Percentiles rank a stretch among this genome's conserved stretches.
phyloP scores from a whole-genome alignment of 164 flowering plant species.

The Berberis vulgaris region DNA sequence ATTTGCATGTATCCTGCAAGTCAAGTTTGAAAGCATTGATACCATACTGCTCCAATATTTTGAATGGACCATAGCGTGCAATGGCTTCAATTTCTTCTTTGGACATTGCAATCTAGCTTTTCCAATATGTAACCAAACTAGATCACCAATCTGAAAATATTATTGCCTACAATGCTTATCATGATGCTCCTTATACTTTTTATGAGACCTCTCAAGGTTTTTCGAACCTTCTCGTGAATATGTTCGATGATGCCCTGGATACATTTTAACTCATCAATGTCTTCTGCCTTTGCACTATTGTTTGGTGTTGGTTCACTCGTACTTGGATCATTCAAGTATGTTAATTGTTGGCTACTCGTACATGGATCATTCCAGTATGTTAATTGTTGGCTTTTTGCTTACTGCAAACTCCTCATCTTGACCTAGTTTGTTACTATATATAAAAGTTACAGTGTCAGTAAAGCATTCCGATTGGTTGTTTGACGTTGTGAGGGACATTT shows the following conservation, averaged over 20 bases:
- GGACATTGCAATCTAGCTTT: conserved; percentile 2
- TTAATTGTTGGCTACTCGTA: no score
- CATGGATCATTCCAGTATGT: no score
- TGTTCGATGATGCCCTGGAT: conserved; percentile 1
- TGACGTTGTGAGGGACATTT: no score
- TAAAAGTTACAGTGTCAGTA: no score
- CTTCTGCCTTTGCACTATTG: not conserved
- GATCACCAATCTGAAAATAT: conserved; percentile 1
- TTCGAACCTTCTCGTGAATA: not conserved
- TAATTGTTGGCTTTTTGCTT: no score
- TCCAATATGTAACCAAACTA: conserved; percentile 1
- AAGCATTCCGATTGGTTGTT: no score
- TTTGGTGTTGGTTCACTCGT: no score
- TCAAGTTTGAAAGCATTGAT: conserved; percentile 1
- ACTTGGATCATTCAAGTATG: no score
- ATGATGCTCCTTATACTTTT: not conserved
- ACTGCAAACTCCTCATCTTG: no score
- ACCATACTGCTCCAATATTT: not conserved
- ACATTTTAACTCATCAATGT: not conserved
- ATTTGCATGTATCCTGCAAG: not conserved
- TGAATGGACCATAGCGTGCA: not conserved
- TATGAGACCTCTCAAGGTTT: not conserved
- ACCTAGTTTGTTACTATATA: no score
- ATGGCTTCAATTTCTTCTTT: not conserved
- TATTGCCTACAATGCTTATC: conserved; percentile 4